Base-by-base conservation (phyloP, 345 rosid species). In the Murraya koenigii region DNA sequence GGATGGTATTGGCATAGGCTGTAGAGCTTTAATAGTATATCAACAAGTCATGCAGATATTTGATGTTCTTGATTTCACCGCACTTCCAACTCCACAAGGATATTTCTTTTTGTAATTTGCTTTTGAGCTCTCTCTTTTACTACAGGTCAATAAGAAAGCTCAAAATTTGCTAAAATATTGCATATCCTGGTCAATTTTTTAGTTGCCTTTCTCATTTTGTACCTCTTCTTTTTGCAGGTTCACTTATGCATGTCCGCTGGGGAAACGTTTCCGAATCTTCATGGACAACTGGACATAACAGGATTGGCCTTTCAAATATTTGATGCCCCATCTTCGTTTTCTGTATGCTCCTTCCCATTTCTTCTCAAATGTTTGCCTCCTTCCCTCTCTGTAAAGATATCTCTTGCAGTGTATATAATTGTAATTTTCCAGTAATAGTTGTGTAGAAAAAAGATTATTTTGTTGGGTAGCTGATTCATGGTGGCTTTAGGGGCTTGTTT, bases 181-280 rank as follows among this genome's bases (percentile, higher is more conserved):
- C 4, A 6, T 59, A 13, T 55, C 52, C 63, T 75, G 59, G 26
- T 8, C 56, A 35, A 47, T 41, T 32, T 44, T 75, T 69, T 36
- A 63, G 35, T 79, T 74, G 47, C 73, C 64, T 64, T 75, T 58
- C 36, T 75, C 72, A 47, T 73, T 66, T 77, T 26, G 5, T 47
- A 60, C 30, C 22, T 76, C 76, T 75, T 77, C 60, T 76, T 47
- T 77, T 84, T 80, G 70, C 91, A 95, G 98, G 90, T 95, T 75
- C 97, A 92, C 79, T 59, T 95, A 80, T 93, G 99, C 90, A 91
- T 93, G 98, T 93, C 98, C 71, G 87, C 91, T 75, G 97, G 94
- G 71, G 98, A 95, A 82, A 84, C 93, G 58, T 95, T 93, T 87
- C 99, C 99, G 26, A 93, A 90, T 80, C 86, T 95, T 79, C 95